phyloP scores from a whole-genome alignment of 495 filamentous ascomycete genomes.

The Aspergillus homomorphus region DNA sequence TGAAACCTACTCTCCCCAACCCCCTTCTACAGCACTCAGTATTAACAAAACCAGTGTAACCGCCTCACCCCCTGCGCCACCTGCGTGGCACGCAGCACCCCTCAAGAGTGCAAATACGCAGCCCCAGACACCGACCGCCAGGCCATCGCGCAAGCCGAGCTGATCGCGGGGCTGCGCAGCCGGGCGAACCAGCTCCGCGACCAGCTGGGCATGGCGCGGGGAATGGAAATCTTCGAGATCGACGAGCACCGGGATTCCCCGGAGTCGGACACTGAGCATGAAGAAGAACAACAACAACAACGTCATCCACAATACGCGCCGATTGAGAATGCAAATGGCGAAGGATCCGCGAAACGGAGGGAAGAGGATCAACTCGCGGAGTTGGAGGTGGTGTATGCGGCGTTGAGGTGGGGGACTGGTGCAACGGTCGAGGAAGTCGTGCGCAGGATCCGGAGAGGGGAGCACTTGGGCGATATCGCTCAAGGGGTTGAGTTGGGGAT shows the following conservation, averaged over 20 bases:
- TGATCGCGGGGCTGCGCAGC: constrained; percentile 17
- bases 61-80: constrained; percentile 20
- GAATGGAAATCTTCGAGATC: not conserved
- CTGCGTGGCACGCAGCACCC: constrained; percentile 16
- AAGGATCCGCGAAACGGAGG: not conserved
- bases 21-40: not conserved
- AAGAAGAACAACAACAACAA: not conserved
- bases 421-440: constrained; percentile 13
- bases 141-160: constrained; percentile 20
- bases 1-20: not conserved
- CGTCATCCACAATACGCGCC: not conserved
- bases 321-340: not conserved
- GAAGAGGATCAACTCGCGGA: constrained; percentile 9
- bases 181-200: constrained; percentile 8
- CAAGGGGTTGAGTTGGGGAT: not conserved
- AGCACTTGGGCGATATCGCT: constrained; percentile 11
- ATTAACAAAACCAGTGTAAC: constrained; percentile 16
- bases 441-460: constrained; percentile 12
- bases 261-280: not conserved
- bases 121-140: constrained; percentile 19
- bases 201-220: not conserved
- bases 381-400: constrained; percentile 19
- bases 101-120: constrained; percentile 17
- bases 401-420: constrained; percentile 11
- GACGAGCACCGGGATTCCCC: not conserved